A percentile compares a stretch with the other conserved stretches of the same genome.
phyloP scores from a whole-genome alignment of 208 protist species.

The Crithidia thermophila region DNA sequence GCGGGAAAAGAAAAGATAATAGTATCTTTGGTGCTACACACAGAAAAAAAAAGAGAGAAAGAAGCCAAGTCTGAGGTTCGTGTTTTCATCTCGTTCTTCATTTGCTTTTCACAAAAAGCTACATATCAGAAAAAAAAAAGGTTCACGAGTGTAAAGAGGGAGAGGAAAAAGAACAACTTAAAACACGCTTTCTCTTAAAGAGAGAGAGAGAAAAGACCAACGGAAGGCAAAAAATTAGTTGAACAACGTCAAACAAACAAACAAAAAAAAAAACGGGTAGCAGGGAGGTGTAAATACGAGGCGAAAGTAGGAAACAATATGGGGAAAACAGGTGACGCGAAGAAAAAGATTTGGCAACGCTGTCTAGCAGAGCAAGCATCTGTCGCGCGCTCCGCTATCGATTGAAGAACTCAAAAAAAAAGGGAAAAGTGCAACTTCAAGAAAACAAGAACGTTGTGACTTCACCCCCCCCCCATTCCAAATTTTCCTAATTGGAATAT shows the following conservation, averaged over 20 bases:
- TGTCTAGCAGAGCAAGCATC: too few species aligned
- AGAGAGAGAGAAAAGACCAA: constrained; percentile 5
- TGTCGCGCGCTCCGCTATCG: too few species aligned
- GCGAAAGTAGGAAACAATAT: neutral
- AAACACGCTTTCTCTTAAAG: neutral
- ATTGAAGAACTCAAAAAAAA: too few species aligned
- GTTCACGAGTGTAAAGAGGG: neutral
- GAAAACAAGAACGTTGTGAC: neutral
- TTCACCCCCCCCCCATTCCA: neutral
- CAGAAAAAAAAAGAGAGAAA: neutral
- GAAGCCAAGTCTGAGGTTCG: too few species aligned
- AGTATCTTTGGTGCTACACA: neutral
- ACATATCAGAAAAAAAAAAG: neutral
- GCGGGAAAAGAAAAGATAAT: neutral
- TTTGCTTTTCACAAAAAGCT: neutral
- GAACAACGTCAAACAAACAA: neutral
- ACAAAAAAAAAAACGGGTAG: constrained; percentile 3
- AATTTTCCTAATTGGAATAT: too few species aligned
- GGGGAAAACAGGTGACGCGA: too few species aligned
- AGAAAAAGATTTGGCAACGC: too few species aligned
- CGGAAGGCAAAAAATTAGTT: neutral
- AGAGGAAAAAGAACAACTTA: neutral
- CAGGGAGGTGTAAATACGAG: neutral
- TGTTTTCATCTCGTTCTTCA: neutral
- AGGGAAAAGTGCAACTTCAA: too few species aligned